phyloP scores from a whole-genome alignment of 2,329 filamentous ascomycete species.

The Aspergillus transmontanensis region DNA sequence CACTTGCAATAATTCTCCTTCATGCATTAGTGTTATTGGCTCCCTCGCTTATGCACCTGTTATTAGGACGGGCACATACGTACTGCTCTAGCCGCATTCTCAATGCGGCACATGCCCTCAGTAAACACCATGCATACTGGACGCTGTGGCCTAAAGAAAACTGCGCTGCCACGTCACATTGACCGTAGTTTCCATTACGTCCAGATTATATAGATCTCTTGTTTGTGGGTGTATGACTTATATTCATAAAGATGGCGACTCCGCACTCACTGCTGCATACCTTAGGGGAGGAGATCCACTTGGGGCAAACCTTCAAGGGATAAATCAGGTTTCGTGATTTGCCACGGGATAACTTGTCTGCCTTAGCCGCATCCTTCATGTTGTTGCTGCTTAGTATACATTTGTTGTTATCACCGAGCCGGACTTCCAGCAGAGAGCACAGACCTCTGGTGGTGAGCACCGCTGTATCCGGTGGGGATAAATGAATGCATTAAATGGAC shows the following conservation, averaged over 20 bases:
- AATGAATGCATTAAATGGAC: not conserved
- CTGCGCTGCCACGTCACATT: not conserved
- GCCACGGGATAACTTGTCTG: not conserved
- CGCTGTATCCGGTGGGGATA: not conserved
- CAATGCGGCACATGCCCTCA: not conserved
- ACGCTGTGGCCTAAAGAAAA: not conserved
- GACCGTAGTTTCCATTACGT: not conserved
- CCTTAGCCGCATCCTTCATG: not conserved
- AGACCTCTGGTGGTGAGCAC: not conserved
- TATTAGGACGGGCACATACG: not conserved
- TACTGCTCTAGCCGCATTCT: not conserved
- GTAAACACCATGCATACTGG: not conserved
- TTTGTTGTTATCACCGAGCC: not conserved
- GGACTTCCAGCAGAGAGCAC: not conserved
- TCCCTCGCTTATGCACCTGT: not conserved
- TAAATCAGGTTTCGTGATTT: not conserved
- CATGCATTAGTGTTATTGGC: not conserved
- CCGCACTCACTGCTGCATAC: not conserved
- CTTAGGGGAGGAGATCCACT: not conserved
- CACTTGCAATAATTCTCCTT: not conserved
- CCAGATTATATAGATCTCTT: not conserved
- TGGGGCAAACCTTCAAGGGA: not conserved
- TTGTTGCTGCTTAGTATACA: not conserved
- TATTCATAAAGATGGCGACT: not conserved
- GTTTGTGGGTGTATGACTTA: not conserved